Evolutionary conservation across 2,329 filamentous ascomycete genomes (phyloP), one percentile per base, ranked within the genome.

Genomic region (Phyllosticta capitalensis): DNA sequence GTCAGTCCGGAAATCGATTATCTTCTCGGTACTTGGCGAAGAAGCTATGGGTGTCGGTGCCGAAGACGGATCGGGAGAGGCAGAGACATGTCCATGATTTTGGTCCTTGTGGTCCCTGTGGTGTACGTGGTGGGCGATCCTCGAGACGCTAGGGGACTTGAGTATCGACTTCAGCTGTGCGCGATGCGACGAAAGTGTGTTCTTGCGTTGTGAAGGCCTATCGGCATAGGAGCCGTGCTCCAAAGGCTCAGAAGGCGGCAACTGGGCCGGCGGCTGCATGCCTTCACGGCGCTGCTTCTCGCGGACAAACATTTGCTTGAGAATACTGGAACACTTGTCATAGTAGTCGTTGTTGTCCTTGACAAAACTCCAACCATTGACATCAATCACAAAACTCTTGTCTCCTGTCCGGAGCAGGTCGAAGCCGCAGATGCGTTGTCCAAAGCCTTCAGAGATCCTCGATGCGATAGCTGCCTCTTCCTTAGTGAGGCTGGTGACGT

Each of bases 261-360:
- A 22, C 49, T 69, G 69, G n/a, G 80, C 77, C 6, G 82, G 81
- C 7, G 78, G 78, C 50, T 75, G 67, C 65, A 58, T 70, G 71
- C 28, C 81, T 79, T 76, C 74, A 65, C 80, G 82, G 45, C 83
- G 82, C 56, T 84, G 74, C 67, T 86, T 90, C 72, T 96, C 92
- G 64, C 84, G 84, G 64, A 95, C 79, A 65, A 99, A 97, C 70
- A 95, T 89, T 6, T 94, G 87, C 68, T 86, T 89, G 56, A 99
- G 77, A 54, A 97, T 96, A 61, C 80, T 86, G 21, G 94, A 85
- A 66, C 88, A 94, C 68, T 90, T 90, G 68, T 97, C 89, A 71
- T 99, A 99, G 73, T 99, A 99, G 62, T 95, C 92, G 63, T 96
- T 92, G 67, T 99, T 99, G 72, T 99, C 95, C 72, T 99, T 99